phyloP scores from a whole-genome alignment of 1,139 yeast species.

The Pichia sp. region DNA sequence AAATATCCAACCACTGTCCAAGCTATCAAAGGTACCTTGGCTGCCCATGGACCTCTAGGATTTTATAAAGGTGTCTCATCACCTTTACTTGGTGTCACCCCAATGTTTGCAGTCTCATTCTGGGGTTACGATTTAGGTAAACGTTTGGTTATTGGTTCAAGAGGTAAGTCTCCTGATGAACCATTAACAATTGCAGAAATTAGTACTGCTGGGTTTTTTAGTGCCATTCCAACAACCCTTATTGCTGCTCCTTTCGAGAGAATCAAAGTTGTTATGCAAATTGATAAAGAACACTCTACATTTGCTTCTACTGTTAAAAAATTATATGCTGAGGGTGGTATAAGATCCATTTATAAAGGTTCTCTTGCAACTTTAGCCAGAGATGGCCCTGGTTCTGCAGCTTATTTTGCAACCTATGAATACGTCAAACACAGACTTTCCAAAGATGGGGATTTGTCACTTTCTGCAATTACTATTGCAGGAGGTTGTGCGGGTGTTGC shows the following conservation, averaged over 20 bases:
- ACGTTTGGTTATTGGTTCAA: conserved; percentile 47
- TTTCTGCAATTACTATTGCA: conserved; percentile 74
- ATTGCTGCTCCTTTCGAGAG: conserved; percentile 97
- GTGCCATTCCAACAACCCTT: conserved; percentile 90
- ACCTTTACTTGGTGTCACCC: conserved; percentile 91
- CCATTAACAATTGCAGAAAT: conserved; percentile 45
- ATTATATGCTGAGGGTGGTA: conserved; percentile 75
- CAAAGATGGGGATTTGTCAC: conserved; percentile 28
- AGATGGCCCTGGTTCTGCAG: conserved; percentile 98
- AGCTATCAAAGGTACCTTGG: conserved; percentile 64
- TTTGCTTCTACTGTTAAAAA: conserved; percentile 57
- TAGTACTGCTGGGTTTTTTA: conserved; percentile 90
- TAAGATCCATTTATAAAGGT: conserved; percentile 82
- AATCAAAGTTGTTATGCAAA: conserved; percentile 88
- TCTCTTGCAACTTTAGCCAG: conserved; percentile 88
- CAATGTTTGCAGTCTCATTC: conserved; percentile 96
- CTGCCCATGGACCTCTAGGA: conserved; percentile 68
- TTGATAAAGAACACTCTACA: conserved; percentile 38
- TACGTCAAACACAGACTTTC: conserved; percentile 50
- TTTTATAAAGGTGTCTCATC: conserved; percentile 84
- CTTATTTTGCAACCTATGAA: conserved; percentile 93
- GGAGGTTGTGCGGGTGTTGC: conserved; percentile 96
- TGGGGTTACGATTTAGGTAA: conserved; percentile 98
- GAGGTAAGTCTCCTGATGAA: conserved; percentile 34
- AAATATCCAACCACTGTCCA: conserved; percentile 53